Percentiles rank a stretch among this genome's conserved stretches.
Conservation (phyloP, 129 eudicot genomes). For the Helianthus tuberosus region DNA sequence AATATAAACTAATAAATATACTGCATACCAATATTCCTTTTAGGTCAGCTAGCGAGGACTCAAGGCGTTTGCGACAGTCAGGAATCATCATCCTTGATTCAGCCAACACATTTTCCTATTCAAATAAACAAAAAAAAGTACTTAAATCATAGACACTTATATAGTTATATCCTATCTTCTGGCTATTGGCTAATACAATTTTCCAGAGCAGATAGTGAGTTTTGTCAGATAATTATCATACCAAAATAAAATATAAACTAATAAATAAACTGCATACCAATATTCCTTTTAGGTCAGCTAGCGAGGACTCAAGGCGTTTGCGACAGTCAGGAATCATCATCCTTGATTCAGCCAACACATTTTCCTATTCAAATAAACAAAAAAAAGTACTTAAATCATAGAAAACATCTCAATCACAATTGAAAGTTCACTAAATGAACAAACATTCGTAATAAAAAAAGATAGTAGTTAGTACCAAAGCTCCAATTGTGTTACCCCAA, state of each 20-base stretch:
- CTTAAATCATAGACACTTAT: not conserved
- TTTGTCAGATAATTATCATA: not conserved
- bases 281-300: too few species aligned
- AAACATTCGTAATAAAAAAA: not conserved
- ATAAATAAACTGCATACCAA: constrained; percentile 40
- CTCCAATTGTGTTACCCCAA: not conserved
- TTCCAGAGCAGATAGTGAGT: not conserved
- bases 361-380: constrained; percentile 54
- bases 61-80: too few species aligned
- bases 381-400: not conserved
- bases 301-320: too few species aligned
- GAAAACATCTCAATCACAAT: not conserved
- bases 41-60: too few species aligned
- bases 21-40: too few species aligned
- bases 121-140: too few species aligned
- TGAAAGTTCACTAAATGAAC: constrained; percentile 4
- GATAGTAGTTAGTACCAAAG: not conserved
- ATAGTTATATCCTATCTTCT: not conserved
- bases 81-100: too few species aligned
- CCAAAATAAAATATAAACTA: not conserved
- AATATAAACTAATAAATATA: too few species aligned
- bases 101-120: too few species aligned
- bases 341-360: too few species aligned
- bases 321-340: too few species aligned
- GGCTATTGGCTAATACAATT: not conserved